These are phyloP conservation scores for Diospyros lotus DNA, from an alignment of 148 eudicot genomes.

Conservation along the genomic window DNA sequence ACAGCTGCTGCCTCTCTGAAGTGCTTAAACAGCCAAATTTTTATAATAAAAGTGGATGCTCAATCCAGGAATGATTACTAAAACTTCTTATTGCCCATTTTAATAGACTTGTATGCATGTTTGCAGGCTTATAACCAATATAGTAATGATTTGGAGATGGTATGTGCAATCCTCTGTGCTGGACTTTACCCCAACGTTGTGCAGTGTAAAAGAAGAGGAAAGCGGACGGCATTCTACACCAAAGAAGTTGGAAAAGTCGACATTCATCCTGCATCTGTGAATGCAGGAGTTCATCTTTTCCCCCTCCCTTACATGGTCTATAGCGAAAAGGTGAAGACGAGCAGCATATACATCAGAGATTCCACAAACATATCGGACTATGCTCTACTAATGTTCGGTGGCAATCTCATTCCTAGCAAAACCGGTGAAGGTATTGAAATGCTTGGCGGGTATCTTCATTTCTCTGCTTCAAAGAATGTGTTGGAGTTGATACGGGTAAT, in stretches of 20 bases:
- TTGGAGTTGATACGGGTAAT: constrained; percentile 76
- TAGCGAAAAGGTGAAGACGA: constrained; percentile 90
- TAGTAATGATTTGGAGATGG: constrained; percentile 89
- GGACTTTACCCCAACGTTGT: constrained; percentile 99
- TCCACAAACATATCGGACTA: constrained; percentile 94
- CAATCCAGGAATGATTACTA: not conserved
- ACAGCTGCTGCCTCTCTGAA: no score
- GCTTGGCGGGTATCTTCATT: constrained; percentile 97
- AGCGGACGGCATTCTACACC: constrained; percentile 78
- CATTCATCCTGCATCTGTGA: constrained; percentile 91
- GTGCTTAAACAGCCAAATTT: not conserved
- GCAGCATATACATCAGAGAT: constrained; percentile 73
- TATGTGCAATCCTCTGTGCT: constrained; percentile 93
- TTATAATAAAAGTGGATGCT: not conserved
- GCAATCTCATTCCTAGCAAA: constrained; percentile 76
- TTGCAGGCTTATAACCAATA: constrained; percentile 81
- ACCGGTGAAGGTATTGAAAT: constrained; percentile 95
- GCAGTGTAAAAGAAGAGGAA: constrained; percentile 96
- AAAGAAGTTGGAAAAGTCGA: constrained; percentile 95
- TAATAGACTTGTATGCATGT: constrained; percentile 1
- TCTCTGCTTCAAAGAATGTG: constrained; percentile 87
- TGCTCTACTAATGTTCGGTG: constrained; percentile 95
- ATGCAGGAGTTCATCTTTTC: constrained; percentile 73
- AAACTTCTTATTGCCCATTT: not conserved
- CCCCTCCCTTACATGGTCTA: constrained; percentile 96